Conservation (phyloP, 176 grass and related monocot genomes). For the Hordeum marinum region DNA sequence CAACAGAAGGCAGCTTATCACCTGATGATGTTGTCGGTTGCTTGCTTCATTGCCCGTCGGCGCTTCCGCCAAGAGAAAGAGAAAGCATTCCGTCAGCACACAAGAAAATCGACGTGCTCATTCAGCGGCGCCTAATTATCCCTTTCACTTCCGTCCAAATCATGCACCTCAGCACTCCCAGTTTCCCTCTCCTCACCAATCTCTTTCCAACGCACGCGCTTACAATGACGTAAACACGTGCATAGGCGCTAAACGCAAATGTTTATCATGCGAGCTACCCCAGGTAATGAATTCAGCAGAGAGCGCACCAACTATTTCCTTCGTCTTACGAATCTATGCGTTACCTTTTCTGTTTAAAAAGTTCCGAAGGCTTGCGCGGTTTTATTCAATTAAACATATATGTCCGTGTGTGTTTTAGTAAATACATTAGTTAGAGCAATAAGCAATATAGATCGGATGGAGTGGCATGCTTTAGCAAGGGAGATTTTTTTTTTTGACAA, state of each 20-base stretch:
- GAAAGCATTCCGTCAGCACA: conserved; percentile 1
- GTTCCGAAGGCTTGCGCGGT: too few relatives aligned
- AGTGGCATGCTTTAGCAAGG: too few relatives aligned
- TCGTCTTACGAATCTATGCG: background rate
- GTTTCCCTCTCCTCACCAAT: background rate
- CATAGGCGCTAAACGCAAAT: background rate
- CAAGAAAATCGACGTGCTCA: background rate
- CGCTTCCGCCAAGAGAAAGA: background rate
- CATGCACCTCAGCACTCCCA: background rate
- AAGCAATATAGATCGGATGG: too few relatives aligned
- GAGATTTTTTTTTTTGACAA: too few relatives aligned
- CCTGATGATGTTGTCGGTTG: conserved; percentile 20
- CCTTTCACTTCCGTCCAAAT: conserved; percentile 23
- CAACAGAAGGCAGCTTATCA: background rate
- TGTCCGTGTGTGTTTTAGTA: background rate
- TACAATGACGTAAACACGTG: background rate
- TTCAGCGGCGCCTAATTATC: background rate
- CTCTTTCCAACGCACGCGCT: background rate
- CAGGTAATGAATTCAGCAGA: background rate
- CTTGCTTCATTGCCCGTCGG: background rate
- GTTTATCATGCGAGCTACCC: too few relatives aligned
- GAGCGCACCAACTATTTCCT: background rate
- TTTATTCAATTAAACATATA: too few relatives aligned
- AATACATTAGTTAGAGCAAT: too few relatives aligned
- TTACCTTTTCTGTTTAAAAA: too few relatives aligned